phyloP scores from a whole-genome alignment of 2,329 filamentous ascomycete species.

The Aspergillus quadrilineatus region DNA sequence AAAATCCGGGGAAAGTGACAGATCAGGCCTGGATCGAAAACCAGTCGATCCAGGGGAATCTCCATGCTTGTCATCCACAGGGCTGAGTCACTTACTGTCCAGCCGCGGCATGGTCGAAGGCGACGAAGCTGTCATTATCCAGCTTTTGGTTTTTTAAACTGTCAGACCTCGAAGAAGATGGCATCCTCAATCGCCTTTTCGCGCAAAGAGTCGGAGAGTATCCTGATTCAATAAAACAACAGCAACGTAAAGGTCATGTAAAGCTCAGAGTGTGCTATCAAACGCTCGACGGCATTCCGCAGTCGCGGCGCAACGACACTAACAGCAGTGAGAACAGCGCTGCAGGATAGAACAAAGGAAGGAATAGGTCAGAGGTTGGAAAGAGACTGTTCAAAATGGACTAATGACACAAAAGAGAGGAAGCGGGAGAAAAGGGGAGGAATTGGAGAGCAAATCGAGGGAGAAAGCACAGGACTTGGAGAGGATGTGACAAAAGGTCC shows the following conservation, averaged over 20 bases:
- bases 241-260: neutral
- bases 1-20: neutral
- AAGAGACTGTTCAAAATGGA: neutral
- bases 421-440: neutral
- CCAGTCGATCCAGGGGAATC: neutral
- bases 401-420: neutral
- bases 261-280: neutral
- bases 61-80: neutral
- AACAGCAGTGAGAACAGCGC: neutral
- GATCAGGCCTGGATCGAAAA: neutral
- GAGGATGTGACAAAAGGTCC: neutral
- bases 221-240: conserved; percentile 8
- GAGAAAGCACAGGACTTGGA: neutral
- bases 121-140: conserved; percentile 41
- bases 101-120: conserved; percentile 48
- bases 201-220: neutral
- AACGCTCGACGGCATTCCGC: conserved; percentile 20
- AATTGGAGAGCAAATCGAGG: neutral
- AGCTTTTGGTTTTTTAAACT: conserved; percentile 35
- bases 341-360: neutral
- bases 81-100: conserved; percentile 47
- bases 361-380: neutral
- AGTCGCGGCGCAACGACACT: conserved; percentile 12
- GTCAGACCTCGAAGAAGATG: conserved; percentile 33
- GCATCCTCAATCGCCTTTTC: conserved; percentile 24